Evolutionary conservation across 208 protist species (phyloP).

Genomic region (Leishmania aethiopica): DNA sequence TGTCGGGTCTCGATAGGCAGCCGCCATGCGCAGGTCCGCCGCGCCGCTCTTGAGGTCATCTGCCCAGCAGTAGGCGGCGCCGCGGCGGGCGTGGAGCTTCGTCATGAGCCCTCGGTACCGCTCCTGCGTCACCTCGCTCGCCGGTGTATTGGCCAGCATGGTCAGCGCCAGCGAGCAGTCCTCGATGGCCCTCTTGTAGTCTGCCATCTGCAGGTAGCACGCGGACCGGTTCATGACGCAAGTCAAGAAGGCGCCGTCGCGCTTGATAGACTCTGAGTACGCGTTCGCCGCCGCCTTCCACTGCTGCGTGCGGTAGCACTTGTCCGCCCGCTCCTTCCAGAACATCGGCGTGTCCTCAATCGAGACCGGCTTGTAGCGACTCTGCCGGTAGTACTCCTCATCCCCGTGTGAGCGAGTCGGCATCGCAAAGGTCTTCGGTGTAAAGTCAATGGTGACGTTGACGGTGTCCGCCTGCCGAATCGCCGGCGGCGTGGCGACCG

Average conservation of each 20-base stretch:
- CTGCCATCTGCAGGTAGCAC: slow-evolving; percentile 78
- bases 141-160: slow-evolving; percentile 89
- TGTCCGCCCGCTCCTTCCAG: slow-evolving; percentile 91
- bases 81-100: slow-evolving; percentile 82
- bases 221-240: slow-evolving; percentile 91
- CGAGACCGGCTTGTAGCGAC: slow-evolving; percentile 90
- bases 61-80: slow-evolving; percentile 84
- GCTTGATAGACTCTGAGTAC: slow-evolving; percentile 93
- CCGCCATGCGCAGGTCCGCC: slow-evolving; percentile 84
- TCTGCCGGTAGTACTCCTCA: slow-evolving; percentile 92
- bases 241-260: slow-evolving; percentile 90
- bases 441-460: slow-evolving; percentile 86
- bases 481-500: slow-evolving; percentile 20
- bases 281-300: slow-evolving; percentile 83
- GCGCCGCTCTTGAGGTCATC: slow-evolving; percentile 62
- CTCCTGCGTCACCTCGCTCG: slow-evolving; percentile 89
- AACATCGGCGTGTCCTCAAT: slow-evolving; percentile 94
- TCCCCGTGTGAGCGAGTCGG: slow-evolving; percentile 88
- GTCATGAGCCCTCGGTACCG: slow-evolving; percentile 89
- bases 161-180: slow-evolving; percentile 90
- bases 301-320: slow-evolving; percentile 69
- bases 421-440: slow-evolving; percentile 75
- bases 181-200: slow-evolving; percentile 82
- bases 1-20: slow-evolving; percentile 72
- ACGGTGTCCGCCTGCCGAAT: slow-evolving; percentile 78